phyloP scores from a whole-genome alignment of 805 yeast species.

The Cyberlindnera euphorbiae region DNA sequence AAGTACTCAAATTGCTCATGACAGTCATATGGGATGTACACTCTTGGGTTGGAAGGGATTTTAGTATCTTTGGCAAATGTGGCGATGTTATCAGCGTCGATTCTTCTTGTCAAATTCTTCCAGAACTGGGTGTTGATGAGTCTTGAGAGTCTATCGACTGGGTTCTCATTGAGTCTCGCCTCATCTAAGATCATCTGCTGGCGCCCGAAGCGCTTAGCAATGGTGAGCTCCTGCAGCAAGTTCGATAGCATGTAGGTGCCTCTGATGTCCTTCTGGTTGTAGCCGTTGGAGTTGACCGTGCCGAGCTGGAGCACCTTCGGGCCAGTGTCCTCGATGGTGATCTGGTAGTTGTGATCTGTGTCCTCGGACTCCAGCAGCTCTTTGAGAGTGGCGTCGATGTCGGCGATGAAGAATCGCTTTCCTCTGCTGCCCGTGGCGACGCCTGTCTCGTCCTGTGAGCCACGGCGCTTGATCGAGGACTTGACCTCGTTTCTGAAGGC shows the following conservation, averaged over 20 bases:
- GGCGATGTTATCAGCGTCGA: constrained; percentile 57
- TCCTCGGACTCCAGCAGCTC: constrained; percentile 74
- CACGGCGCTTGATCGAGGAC: constrained; percentile 40
- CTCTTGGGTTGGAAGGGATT: constrained; percentile 64
- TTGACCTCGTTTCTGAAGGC: constrained; percentile 21
- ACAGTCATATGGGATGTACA: constrained; percentile 70
- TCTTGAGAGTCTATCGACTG: constrained; percentile 71
- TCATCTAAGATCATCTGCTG: constrained; percentile 78
- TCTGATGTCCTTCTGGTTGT: constrained; percentile 61
- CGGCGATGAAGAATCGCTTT: constrained; percentile 57
- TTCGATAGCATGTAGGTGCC: constrained; percentile 91
- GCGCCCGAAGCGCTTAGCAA: constrained; percentile 78
- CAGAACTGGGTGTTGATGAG: constrained; percentile 76
- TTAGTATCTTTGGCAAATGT: constrained; percentile 78
- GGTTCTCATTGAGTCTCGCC: constrained; percentile 79
- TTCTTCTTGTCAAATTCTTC: constrained; percentile 68
- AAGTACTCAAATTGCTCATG: constrained; percentile 72
- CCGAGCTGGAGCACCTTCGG: constrained; percentile 78
- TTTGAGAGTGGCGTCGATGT: constrained; percentile 67
- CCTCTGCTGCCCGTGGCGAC: constrained; percentile 31
- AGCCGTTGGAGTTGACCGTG: constrained; percentile 83
- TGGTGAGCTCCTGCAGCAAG: constrained; percentile 80
- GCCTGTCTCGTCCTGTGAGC: constrained; percentile 47
- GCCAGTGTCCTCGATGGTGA: constrained; percentile 79
- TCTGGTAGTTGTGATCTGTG: constrained; percentile 79